These are phyloP conservation scores for Prillingera fragicola DNA, from an alignment of 1,284 basidiomycete genomes.

Conservation along the genomic window DNA sequence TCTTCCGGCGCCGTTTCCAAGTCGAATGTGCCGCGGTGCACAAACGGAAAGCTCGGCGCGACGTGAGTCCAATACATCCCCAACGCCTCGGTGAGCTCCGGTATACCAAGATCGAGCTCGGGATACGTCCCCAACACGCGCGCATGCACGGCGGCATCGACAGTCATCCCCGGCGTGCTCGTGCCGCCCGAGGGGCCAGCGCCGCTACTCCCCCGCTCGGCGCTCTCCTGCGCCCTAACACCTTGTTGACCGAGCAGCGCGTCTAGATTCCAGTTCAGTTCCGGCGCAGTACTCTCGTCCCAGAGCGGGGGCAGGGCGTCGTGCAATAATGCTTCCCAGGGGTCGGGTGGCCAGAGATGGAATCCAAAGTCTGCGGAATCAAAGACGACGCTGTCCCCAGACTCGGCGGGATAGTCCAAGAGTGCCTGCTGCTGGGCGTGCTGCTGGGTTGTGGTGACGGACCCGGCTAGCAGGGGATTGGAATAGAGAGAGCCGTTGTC, in stretches of 20 bases:
- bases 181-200: no score
- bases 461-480: background rate
- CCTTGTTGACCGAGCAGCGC: slow-evolving; percentile 1
- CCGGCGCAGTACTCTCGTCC: slow-evolving; percentile 7
- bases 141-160: slow-evolving; percentile 13
- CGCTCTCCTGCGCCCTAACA: slow-evolving; percentile 20
- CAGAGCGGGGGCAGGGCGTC: slow-evolving; percentile 13
- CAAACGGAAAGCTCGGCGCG: slow-evolving; percentile 37
- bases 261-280: slow-evolving; percentile 17
- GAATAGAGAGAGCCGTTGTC: background rate
- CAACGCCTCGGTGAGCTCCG: slow-evolving; percentile 24
- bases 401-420: background rate
- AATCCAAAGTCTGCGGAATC: slow-evolving; percentile 12
- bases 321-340: slow-evolving; percentile 21
- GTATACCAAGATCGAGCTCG: slow-evolving; percentile 20
- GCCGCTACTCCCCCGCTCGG: slow-evolving; percentile 9
- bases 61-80: slow-evolving; percentile 29
- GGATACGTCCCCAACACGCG: slow-evolving; percentile 17
- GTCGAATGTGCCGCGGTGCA: slow-evolving; percentile 40
- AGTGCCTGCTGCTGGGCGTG: background rate
- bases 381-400: slow-evolving; percentile 1
- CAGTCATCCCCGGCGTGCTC: background rate
- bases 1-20: slow-evolving; percentile 24
- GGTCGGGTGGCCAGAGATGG: slow-evolving; percentile 15
- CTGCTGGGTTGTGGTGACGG: background rate